Percentiles rank a stretch among this genome's conserved stretches.
Evolutionary conservation across 768 basidiomycete species (phyloP).

Genomic region (Boletus barrowsii): DNA sequence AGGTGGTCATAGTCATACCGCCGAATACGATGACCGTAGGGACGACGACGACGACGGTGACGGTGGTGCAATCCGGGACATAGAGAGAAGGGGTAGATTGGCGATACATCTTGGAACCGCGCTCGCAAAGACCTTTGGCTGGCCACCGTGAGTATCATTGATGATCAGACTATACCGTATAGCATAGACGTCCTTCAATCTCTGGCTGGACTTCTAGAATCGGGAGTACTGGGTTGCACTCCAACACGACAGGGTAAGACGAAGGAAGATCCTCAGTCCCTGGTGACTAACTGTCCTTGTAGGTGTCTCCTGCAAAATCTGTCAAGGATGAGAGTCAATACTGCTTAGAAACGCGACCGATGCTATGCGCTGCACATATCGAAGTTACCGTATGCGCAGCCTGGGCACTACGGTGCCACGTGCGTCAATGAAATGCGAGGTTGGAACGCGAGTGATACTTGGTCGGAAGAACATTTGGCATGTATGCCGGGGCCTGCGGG

Average conservation of each 20-base stretch:
- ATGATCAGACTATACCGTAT: not conserved
- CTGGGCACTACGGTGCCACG: conserved; percentile 19
- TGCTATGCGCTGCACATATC: conserved; percentile 15
- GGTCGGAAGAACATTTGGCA: too few relatives aligned
- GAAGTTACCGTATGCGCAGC: conserved; percentile 42
- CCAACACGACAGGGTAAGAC: conserved; percentile 21
- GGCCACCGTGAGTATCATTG: conserved; percentile 35
- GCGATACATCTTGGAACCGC: conserved; percentile 43
- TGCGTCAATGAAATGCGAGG: too few relatives aligned
- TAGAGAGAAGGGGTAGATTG: too few relatives aligned
- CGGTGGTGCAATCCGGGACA: conserved; percentile 16
- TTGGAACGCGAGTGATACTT: too few relatives aligned
- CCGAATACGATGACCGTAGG: conserved; percentile 93
- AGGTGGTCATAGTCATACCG: conserved; percentile 95
- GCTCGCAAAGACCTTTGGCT: conserved; percentile 52
- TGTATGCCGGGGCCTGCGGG: too few relatives aligned
- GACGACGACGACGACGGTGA: conserved; percentile 98
- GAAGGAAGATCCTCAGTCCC: not conserved
- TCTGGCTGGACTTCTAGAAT: conserved; percentile 55
- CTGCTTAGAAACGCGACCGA: not conserved
- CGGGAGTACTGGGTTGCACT: conserved; percentile 55
- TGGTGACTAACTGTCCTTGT: not conserved
- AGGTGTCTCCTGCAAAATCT: conserved; percentile 35
- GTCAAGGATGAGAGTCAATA: not conserved
- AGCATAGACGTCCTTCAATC: conserved; percentile 32